Evolutionary conservation across 148 eudicot genomes (phyloP), one percentile per base, ranked within the genome.

Genomic region (Vaccinium myrtillus): DNA sequence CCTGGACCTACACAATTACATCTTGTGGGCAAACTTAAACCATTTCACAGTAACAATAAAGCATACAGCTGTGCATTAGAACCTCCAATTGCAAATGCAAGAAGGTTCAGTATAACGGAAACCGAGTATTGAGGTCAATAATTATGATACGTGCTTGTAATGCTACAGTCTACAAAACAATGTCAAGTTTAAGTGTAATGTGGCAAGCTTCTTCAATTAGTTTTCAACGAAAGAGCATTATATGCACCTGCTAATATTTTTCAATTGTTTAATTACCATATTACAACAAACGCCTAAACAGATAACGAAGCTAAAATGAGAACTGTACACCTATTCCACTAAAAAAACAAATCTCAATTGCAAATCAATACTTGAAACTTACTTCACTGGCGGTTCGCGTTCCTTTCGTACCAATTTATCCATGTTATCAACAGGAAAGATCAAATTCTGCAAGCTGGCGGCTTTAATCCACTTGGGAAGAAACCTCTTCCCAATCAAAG

Each of bases 351-450:
- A 81, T 23, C 25, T 12, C 15, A 56, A 55, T 67, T 21, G 67
- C 80, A 21, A 74, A 25, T 53, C 80, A 69, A 43, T 30, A 21
- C 25, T 0, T 39, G 25, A 8, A 67, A 89, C 99, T 90, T 89
- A 97, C 99, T 97, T 97, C 30, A 95, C 93, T 6, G 98, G 94
- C 0, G 99, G 98, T 84, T 97, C 99, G 1, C 92, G 88, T 50
- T 97, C 99, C 49, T 75, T 87, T 10, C 98, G 88, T 54, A 88
- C 83, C 86, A 97, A 81, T 88, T 81, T 91, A 86, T 95, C 94
- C 90, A 97, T 89, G 71, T 97, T 91, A 89, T 97, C 99, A 90
- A 84, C 88, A 43, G 94, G 99, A 82, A 93, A 97, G 51, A 97
- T 90, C 92, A 97, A 87, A 91, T 97, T 95, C 53, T 94, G 95